Evolutionary conservation across 2,329 filamentous ascomycete genomes (phyloP).

Genomic region (Xylaria sp.): DNA sequence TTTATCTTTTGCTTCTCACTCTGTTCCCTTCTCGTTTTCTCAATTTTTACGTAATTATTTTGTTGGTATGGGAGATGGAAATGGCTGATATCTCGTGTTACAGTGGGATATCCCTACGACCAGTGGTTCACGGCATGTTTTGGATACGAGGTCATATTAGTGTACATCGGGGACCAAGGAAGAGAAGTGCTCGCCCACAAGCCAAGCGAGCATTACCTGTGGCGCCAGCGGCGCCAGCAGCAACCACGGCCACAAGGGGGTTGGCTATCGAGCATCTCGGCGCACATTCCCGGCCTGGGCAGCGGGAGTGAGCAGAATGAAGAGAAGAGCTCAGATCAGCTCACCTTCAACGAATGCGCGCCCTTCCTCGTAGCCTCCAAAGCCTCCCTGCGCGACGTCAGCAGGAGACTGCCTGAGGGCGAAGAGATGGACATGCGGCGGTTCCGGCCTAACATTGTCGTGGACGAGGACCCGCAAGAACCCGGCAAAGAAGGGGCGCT

Average conservation of each 20-base stretch:
- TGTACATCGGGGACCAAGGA: constrained; percentile 72
- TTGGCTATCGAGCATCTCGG: constrained; percentile 53
- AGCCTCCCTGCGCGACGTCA: constrained; percentile 75
- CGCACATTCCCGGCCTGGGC: constrained; percentile 47
- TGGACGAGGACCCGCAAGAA: constrained; percentile 58
- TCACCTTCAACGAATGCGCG: constrained; percentile 80
- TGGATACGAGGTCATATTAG: constrained; percentile 69
- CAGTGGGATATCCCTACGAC: constrained; percentile 67
- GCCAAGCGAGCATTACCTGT: constrained; percentile 49
- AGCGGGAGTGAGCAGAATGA: not conserved
- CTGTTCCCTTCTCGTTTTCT: not conserved
- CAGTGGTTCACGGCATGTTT: constrained; percentile 76
- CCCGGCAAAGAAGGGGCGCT: constrained; percentile 27
- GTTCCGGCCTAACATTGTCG: constrained; percentile 78
- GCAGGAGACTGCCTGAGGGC: constrained; percentile 62
- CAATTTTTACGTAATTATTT: not conserved
- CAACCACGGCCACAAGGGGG: constrained; percentile 35
- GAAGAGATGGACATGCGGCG: constrained; percentile 70
- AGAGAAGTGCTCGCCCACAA: constrained; percentile 72
- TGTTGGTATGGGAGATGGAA: not conserved
- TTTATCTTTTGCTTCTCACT: not conserved
- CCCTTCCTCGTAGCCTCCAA: constrained; percentile 79
- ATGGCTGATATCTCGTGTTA: not conserved
- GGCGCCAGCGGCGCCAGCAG: constrained; percentile 40
- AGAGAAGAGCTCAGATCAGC: constrained; percentile 54